Percentiles rank a stretch among this genome's conserved stretches.
These are phyloP conservation scores for Lecanoromycetidae sp. DNA, from an alignment of 2,329 filamentous ascomycete genomes.

Conservation along the genomic window DNA sequence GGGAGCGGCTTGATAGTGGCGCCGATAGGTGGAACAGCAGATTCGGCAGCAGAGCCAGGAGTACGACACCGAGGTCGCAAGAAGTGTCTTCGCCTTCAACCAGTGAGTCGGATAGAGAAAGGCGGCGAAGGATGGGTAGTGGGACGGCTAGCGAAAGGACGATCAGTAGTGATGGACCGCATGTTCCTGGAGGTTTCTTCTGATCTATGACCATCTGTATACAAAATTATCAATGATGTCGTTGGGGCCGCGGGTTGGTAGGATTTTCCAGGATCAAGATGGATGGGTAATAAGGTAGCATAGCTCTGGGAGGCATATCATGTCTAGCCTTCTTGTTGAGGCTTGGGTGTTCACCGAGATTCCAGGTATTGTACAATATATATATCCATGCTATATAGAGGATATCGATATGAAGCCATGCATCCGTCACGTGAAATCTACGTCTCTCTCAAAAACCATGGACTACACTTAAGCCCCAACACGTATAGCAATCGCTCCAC, in stretches of 20 bases:
- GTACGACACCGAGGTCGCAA: background rate
- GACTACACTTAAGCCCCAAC: background rate
- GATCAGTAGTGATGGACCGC: background rate
- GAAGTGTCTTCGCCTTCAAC: background rate
- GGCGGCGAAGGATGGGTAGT: background rate
- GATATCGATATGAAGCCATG: no score
- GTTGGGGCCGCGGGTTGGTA: no score
- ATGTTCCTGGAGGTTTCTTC: background rate
- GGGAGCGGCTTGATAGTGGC: background rate
- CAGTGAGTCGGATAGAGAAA: background rate
- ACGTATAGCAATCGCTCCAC: background rate
- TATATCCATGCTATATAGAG: no score
- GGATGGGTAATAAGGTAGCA: background rate
- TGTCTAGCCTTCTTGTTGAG: no score
- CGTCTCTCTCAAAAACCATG: no score
- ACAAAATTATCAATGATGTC: no score
- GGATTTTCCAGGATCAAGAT: background rate
- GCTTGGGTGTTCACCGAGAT: no score
- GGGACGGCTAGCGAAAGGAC: background rate
- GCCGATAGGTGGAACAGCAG: conserved; percentile 8
- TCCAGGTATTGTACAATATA: no score
- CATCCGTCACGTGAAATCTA: no score
- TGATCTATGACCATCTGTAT: no score
- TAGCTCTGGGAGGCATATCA: no score
- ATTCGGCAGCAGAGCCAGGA: conserved; percentile 7